Percentiles rank a stretch among this genome's conserved stretches.
Evolutionary conservation across 768 basidiomycete genomes (phyloP).

Genomic region (Boletus reticulatus): DNA sequence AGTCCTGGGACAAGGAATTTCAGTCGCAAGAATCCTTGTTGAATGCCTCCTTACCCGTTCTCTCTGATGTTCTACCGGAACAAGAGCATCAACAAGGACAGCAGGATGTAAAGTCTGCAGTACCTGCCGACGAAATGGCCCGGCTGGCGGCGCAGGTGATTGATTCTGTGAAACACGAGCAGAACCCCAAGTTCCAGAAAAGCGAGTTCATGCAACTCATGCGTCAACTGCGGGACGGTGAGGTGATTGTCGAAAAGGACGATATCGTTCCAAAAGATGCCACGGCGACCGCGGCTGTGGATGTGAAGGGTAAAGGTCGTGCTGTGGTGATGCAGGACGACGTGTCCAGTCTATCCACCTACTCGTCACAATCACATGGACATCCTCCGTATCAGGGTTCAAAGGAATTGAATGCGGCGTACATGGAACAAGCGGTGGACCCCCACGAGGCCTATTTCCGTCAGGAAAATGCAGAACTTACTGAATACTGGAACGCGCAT

Average conservation of each 20-base stretch:
- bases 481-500: constrained; percentile 54
- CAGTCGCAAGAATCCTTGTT: constrained; percentile 50
- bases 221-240: constrained; percentile 78
- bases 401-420: constrained; percentile 14
- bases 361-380: constrained; percentile 8
- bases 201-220: constrained; percentile 85
- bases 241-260: constrained; percentile 76
- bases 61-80: constrained; percentile 3
- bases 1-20: constrained; percentile 65
- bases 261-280: constrained; percentile 60
- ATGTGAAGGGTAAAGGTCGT: constrained; percentile 69
- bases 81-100: constrained; percentile 11
- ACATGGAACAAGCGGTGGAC: constrained; percentile 32
- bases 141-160: constrained; percentile 76
- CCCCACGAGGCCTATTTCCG: constrained; percentile 67
- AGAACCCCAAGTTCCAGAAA: constrained; percentile 82
- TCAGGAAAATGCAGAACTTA: constrained; percentile 68
- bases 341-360: not conserved
- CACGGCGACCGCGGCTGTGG: constrained; percentile 20
- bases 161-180: constrained; percentile 69
- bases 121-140: constrained; percentile 63
- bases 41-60: constrained; percentile 16
- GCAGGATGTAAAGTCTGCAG: constrained; percentile 26
- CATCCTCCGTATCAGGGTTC: constrained; percentile 20
- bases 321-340: constrained; percentile 26